Conservation (phyloP, 2,329 filamentous ascomycete genomes). For the Curvularia verruculosa region DNA sequence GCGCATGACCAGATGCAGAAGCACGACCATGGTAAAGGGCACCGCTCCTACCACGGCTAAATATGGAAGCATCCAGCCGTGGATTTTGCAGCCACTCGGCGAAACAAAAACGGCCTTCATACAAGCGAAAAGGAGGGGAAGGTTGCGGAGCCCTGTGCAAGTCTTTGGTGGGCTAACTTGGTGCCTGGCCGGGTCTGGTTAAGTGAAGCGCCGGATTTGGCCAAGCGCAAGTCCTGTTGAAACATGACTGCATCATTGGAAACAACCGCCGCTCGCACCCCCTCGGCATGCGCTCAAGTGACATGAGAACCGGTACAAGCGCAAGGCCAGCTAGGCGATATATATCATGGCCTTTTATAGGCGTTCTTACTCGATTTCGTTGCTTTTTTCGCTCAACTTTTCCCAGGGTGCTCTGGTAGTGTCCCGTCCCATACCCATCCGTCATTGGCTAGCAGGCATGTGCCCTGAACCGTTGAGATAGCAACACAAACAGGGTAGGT, state of each 20-base stretch:
- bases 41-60: background rate
- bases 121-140: background rate
- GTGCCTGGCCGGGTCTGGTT: constrained; percentile 17
- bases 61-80: background rate
- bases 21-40: background rate
- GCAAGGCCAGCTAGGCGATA: constrained; percentile 9
- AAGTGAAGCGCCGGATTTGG: constrained; percentile 8
- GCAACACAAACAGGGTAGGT: constrained; percentile 6
- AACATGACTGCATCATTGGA: constrained; percentile 27
- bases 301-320: constrained; percentile 8
- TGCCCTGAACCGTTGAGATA: constrained; percentile 4
- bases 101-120: background rate
- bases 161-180: constrained; percentile 14
- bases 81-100: background rate
- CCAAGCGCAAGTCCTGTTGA: constrained; percentile 20
- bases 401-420: constrained; percentile 12
- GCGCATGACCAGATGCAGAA: background rate
- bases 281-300: constrained; percentile 11
- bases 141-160: constrained; percentile 14
- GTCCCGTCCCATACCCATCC: background rate
- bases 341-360: constrained; percentile 24
- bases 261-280: constrained; percentile 23
- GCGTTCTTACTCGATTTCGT: constrained; percentile 6
- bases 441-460: constrained; percentile 3
- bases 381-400: constrained; percentile 12